A percentile compares a stretch with the other conserved stretches of the same genome.
These are phyloP conservation scores for Starmera stellimalicola DNA, from an alignment of 1,139 yeast species.

Conservation along the genomic window DNA sequence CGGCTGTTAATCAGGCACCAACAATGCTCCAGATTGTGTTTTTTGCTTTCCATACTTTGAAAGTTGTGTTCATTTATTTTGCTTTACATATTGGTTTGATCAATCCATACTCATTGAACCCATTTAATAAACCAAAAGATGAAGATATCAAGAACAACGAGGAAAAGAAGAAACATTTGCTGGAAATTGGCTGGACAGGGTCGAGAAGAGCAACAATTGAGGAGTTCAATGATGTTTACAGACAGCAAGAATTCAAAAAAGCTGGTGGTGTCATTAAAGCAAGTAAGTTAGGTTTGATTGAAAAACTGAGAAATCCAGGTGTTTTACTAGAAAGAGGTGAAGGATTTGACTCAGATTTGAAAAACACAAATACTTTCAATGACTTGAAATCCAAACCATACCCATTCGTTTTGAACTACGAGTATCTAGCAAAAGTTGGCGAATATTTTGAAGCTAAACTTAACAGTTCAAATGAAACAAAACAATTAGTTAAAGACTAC, in stretches of 20 bases:
- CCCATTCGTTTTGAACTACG: slow-evolving; percentile 42
- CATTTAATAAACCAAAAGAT: slow-evolving; percentile 21
- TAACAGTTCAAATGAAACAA: slow-evolving; percentile 22
- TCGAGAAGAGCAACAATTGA: slow-evolving; percentile 62
- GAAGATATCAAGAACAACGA: slow-evolving; percentile 18
- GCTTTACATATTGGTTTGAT: slow-evolving; percentile 60
- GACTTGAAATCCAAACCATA: slow-evolving; percentile 22
- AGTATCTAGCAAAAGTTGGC: slow-evolving; percentile 43
- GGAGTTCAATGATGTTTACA: slow-evolving; percentile 65
- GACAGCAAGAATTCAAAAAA: slow-evolving; percentile 53
- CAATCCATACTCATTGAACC: slow-evolving; percentile 61
- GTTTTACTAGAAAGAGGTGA: slow-evolving; percentile 61
- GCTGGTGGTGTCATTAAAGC: slow-evolving; percentile 78
- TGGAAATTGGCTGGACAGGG: slow-evolving; percentile 87
- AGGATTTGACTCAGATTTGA: slow-evolving; percentile 64
- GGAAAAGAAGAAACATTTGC: slow-evolving; percentile 41
- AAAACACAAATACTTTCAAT: slow-evolving; percentile 21
- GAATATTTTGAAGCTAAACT: slow-evolving; percentile 30
- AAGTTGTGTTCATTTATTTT: slow-evolving; percentile 46
- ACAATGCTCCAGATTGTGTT: slow-evolving; percentile 54
- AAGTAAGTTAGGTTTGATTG: slow-evolving; percentile 62
- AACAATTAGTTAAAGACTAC: slow-evolving; percentile 28
- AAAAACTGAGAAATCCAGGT: slow-evolving; percentile 51
- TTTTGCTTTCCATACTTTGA: slow-evolving; percentile 62
- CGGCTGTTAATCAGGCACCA: slow-evolving; percentile 27